A percentile compares a stretch with the other conserved stretches of the same genome.
These are phyloP conservation scores for Tetrastigma voinierianum DNA, from an alignment of 164 flowering plant species.

Conservation along the genomic window DNA sequence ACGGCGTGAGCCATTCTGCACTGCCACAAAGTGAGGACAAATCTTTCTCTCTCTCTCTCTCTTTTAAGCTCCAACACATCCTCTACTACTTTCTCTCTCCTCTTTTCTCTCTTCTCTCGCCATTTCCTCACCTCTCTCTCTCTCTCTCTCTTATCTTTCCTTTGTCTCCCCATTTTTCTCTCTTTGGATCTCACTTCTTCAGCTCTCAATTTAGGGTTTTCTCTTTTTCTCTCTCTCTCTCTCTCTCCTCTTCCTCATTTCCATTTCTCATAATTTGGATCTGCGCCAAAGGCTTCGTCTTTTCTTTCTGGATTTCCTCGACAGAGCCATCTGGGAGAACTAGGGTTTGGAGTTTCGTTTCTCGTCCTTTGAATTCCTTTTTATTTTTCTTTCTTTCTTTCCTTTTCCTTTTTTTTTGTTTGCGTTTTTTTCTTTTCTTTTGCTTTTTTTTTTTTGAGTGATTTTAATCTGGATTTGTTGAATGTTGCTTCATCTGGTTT, in stretches of 20 bases:
- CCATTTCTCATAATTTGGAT: conserved; percentile 1
- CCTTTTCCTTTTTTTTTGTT: background rate
- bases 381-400: background rate
- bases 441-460: no score
- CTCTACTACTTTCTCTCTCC: conserved; percentile 24
- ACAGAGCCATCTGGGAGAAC: background rate
- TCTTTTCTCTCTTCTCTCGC: conserved; percentile 16
- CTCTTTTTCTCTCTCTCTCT: background rate
- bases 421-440: background rate
- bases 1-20: no score
- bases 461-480: no score
- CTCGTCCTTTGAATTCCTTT: background rate
- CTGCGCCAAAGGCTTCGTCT: background rate
- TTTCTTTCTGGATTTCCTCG: no score
- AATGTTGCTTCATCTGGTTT: no score
- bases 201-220: background rate
- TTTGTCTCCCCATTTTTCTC: conserved; percentile 7
- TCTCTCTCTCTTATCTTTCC: conserved; percentile 4
- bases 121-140: conserved; percentile 7
- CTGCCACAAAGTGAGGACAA: no score
- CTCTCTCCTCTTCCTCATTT: conserved; percentile 19
- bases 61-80: conserved; percentile 4
- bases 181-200: background rate
- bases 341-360: conserved; percentile 12
- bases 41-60: no score